These are phyloP conservation scores for Fraxinus anomala DNA, from an alignment of 257 asterid species.

Conservation along the genomic window DNA sequence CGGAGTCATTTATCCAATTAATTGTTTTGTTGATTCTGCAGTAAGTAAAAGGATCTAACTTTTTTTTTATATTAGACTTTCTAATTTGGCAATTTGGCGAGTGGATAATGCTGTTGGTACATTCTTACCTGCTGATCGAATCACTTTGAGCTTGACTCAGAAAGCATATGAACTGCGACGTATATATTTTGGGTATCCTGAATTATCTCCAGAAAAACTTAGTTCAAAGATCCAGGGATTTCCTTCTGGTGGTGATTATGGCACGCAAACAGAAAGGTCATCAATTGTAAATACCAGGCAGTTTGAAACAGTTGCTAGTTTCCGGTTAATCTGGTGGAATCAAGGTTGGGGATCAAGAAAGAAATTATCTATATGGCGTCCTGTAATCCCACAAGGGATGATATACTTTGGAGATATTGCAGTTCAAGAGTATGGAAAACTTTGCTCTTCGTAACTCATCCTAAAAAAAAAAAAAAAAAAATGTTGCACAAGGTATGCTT, in stretches of 20 bases:
- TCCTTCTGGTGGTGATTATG: slow-evolving; percentile 49
- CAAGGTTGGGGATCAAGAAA: slow-evolving; percentile 93
- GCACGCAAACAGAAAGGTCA: slow-evolving; percentile 58
- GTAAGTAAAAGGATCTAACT: neutral
- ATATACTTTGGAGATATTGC: slow-evolving; percentile 93
- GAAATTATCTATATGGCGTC: slow-evolving; percentile 94
- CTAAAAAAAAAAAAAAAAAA: too few species aligned
- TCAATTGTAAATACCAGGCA: slow-evolving; percentile 72
- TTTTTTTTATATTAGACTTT: slow-evolving; percentile 45
- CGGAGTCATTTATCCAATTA: neutral
- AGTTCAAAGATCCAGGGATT: slow-evolving; percentile 42
- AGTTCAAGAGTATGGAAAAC: slow-evolving; percentile 65
- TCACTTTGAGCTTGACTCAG: slow-evolving; percentile 47
- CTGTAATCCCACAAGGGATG: slow-evolving; percentile 83
- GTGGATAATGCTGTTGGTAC: slow-evolving; percentile 88
- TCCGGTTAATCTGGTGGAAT: slow-evolving; percentile 90
- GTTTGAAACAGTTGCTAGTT: slow-evolving; percentile 82
- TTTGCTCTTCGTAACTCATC: neutral
- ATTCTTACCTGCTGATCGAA: slow-evolving; percentile 80
- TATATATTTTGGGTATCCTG: slow-evolving; percentile 55
- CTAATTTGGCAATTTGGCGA: slow-evolving; percentile 88
- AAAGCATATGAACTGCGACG: slow-evolving; percentile 82
- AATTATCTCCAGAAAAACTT: slow-evolving; percentile 45
- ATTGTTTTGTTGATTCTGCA: neutral
- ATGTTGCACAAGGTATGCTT: slow-evolving; percentile 15